Base-by-base conservation (phyloP, 2,329 filamentous ascomycete genomes). In the Chlorencoelia australis region DNA sequence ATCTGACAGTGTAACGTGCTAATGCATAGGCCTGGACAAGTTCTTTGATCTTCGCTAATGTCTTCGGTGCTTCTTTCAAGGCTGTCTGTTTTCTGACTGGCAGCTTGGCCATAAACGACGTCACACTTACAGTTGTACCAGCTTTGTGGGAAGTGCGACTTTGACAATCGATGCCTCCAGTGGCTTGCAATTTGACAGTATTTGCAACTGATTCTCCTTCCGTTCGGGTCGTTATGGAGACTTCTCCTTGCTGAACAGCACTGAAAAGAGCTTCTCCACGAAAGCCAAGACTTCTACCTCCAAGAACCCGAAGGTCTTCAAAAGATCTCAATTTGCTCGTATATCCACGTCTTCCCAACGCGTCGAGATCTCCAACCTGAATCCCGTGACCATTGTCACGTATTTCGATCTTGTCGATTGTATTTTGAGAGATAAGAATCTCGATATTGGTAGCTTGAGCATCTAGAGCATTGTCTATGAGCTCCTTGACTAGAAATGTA, bases 381-480 rank as follows among this genome's bases (percentile, higher is more conserved):
- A 89, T 83, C 9, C 83, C 82, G 39, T 68, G 63, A n/a, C 83
- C 82, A 58, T 87, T 83, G 55, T 85, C 80, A 29, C 73, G 69
- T 32, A 87, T 73, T 49, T 82, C 73, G 24, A 89, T 71, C 35
- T 67, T 71, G 55, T 82, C 77, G 35, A 87, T 55, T 0, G 78
- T 79, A 51, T 87, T 78, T 27, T 66, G 49, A 4, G 79, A 71
- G 10, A 86, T 64, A 18, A 73, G 60, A 16, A 88, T 61, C 35
- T 82, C 73, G 39, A 89, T 64, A 2, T 68, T 69, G 2, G 71
- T 79, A 9, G 82, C 80, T 35, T 68, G 64, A 6, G 82, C 79
- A 56, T 89, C 82, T 14, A 88, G 68, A 28, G 81, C 69, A 56
- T 89, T 88, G 48, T 88, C 83, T 20, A 88, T 58, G 4, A 88